A percentile compares a stretch with the other conserved stretches of the same genome.
These are phyloP conservation scores for Colletotrichum euphorbiae DNA, from an alignment of 2,329 filamentous ascomycete species.

Conservation along the genomic window DNA sequence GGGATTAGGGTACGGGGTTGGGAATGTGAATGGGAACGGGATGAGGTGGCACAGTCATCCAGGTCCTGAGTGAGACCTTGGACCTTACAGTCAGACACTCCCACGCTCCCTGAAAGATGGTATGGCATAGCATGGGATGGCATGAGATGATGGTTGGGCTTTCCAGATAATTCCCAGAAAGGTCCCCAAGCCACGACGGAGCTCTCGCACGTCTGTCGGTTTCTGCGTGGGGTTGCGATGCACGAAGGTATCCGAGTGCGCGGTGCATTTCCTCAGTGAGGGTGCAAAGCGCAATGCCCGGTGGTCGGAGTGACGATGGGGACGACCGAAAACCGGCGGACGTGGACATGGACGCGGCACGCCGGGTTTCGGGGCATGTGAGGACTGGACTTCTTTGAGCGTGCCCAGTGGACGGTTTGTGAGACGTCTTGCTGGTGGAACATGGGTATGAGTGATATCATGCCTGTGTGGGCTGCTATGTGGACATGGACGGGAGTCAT, in stretches of 20 bases:
- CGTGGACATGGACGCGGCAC: conserved; percentile 33
- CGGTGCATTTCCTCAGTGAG: conserved; percentile 12
- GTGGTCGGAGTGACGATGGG: conserved; percentile 39
- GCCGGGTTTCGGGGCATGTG: conserved; percentile 40
- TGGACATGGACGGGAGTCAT: conserved; percentile 18
- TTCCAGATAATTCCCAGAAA: background rate
- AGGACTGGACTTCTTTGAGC: conserved; percentile 8
- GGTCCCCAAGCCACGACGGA: conserved; percentile 12
- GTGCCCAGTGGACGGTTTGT: too few relatives aligned
- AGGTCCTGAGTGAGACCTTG: conserved; percentile 23
- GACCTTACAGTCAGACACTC: conserved; percentile 19
- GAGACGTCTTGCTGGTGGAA: background rate
- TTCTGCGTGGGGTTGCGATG: background rate
- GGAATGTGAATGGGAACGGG: conserved; percentile 19
- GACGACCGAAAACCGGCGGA: conserved; percentile 39
- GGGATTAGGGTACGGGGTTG: conserved; percentile 8
- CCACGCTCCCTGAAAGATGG: conserved; percentile 3
- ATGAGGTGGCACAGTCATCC: conserved; percentile 23
- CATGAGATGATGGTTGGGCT: background rate
- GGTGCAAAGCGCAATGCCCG: conserved; percentile 34
- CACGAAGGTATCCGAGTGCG: background rate
- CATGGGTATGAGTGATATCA: conserved; percentile 21
- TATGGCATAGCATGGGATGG: background rate
- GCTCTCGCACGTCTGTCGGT: background rate
- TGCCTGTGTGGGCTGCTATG: conserved; percentile 16